These are phyloP conservation scores for Citrus sp. DNA, from an alignment of 345 rosid genomes.

Conservation along the genomic window DNA sequence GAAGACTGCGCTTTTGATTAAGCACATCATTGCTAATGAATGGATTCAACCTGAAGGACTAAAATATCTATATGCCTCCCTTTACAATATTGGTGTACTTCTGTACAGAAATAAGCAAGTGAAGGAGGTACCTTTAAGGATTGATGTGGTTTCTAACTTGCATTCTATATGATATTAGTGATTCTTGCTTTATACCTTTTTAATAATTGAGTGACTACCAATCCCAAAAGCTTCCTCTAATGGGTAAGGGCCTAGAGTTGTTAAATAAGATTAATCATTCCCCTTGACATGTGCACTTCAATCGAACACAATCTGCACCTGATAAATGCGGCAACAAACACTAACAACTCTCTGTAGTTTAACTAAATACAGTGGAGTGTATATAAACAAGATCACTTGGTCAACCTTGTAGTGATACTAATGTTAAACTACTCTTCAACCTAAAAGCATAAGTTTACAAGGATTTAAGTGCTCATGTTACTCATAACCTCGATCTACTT, in stretches of 20 bases:
- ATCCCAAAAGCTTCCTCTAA: neutral
- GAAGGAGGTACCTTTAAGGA: conserved; percentile 53
- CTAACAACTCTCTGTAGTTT: neutral
- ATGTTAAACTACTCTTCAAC: neutral
- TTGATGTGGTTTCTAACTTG: conserved; percentile 4
- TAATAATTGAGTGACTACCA: neutral
- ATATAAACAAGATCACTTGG: neutral
- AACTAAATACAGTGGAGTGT: neutral
- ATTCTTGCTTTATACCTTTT: no score
- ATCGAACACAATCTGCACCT: neutral
- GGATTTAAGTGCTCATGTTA: neutral
- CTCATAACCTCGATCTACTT: neutral
- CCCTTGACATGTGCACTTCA: neutral
- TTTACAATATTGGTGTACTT: conserved; percentile 62
- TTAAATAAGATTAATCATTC: neutral
- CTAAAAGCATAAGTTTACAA: neutral
- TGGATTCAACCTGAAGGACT: conserved; percentile 70
- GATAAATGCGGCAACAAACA: neutral
- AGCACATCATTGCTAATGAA: conserved; percentile 49
- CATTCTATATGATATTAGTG: neutral
- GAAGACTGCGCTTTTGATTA: conserved; percentile 47
- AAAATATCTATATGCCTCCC: conserved; percentile 50
- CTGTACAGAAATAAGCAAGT: conserved; percentile 62
- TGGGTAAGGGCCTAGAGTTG: neutral
- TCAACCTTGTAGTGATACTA: neutral